phyloP scores from a whole-genome alignment of 1,284 basidiomycete species.

The Tilletia walkeri region DNA sequence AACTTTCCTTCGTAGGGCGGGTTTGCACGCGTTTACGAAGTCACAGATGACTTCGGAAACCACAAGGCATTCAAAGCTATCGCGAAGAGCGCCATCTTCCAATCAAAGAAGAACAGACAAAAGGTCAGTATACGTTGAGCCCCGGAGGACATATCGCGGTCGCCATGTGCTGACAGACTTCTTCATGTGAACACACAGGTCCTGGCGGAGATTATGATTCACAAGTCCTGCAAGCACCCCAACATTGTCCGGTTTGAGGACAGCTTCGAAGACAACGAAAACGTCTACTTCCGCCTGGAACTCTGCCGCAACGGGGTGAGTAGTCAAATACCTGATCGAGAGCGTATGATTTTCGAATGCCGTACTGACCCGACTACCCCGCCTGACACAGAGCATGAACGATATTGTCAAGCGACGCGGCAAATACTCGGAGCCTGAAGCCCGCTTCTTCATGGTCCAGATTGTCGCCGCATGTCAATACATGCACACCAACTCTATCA shows the following conservation, averaged over 20 bases:
- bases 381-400: slow-evolving; percentile 64
- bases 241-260: slow-evolving; percentile 91
- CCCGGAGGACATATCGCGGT: not conserved
- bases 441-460: slow-evolving; percentile 88
- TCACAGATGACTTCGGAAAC: slow-evolving; percentile 45
- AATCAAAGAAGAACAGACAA: slow-evolving; percentile 57
- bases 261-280: slow-evolving; percentile 91
- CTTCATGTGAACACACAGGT: slow-evolving; percentile 62
- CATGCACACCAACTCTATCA: slow-evolving; percentile 88
- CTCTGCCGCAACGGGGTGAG: slow-evolving; percentile 78
- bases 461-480: slow-evolving; percentile 92
- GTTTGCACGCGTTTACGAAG: slow-evolving; percentile 54
- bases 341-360: not conserved
- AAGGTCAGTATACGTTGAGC: slow-evolving; percentile 43
- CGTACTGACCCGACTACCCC: slow-evolving; percentile 41
- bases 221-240: slow-evolving; percentile 83
- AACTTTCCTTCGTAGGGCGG: slow-evolving; percentile 48
- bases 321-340: slow-evolving; percentile 18
- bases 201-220: slow-evolving; percentile 98
- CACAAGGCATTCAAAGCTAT: slow-evolving; percentile 59
- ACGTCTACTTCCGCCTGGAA: slow-evolving; percentile 96
- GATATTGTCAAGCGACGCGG: slow-evolving; percentile 85
- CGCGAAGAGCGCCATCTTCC: slow-evolving; percentile 54
- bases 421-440: slow-evolving; percentile 86
- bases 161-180: not conserved